phyloP scores from a whole-genome alignment of 495 filamentous ascomycete genomes.

The Parathielavia appendiculata region DNA sequence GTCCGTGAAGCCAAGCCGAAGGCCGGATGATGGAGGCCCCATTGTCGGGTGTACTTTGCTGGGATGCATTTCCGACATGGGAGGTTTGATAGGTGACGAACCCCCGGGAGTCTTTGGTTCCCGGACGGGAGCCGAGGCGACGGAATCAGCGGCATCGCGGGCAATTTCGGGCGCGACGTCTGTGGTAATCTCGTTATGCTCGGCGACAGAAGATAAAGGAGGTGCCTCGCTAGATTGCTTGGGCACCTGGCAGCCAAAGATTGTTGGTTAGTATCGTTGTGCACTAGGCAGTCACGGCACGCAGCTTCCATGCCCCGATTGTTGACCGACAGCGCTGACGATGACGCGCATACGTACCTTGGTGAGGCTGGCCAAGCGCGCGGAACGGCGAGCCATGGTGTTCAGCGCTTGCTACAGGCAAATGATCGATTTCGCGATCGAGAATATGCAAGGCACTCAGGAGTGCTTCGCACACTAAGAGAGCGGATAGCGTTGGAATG shows the following conservation, averaged over 20 bases:
- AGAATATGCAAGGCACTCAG: neutral
- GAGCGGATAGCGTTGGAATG: constrained; percentile 24
- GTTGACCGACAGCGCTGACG: neutral
- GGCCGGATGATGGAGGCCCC: constrained; percentile 59
- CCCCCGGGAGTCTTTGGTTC: constrained; percentile 39
- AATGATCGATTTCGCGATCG: neutral
- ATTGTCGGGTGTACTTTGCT: constrained; percentile 68
- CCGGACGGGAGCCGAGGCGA: constrained; percentile 42
- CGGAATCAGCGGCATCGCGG: constrained; percentile 16
- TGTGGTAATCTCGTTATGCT: constrained; percentile 36
- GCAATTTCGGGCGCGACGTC: neutral
- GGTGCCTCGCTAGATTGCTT: constrained; percentile 21
- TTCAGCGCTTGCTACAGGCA: neutral
- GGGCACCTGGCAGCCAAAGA: constrained; percentile 15
- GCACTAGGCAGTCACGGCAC: constrained; percentile 9
- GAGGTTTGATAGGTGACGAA: constrained; percentile 49
- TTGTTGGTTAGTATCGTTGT: constrained; percentile 12
- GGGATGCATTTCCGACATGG: constrained; percentile 71
- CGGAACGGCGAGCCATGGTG: constrained; percentile 45
- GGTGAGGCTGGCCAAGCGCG: constrained; percentile 42
- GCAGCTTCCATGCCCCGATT: neutral
- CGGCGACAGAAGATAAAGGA: constrained; percentile 41
- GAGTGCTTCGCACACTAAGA: neutral
- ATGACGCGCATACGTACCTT: constrained; percentile 32
- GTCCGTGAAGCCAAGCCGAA: constrained; percentile 64